Conservation (phyloP, 1,284 basidiomycete species). For the Austroboletus niveus region DNA sequence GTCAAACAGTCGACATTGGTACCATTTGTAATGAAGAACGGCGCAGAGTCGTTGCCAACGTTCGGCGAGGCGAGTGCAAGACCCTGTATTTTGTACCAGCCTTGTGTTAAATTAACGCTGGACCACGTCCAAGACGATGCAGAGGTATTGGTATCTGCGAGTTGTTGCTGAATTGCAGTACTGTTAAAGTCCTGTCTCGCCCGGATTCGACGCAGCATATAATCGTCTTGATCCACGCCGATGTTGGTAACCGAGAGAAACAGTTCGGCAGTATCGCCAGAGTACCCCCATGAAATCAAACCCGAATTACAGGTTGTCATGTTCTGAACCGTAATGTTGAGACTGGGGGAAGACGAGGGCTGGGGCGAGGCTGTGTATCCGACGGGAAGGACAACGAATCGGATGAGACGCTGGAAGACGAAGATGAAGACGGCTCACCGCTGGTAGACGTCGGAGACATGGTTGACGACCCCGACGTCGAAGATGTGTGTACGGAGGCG, state of each 20-base stretch:
- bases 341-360: constrained; percentile 24
- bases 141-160: constrained; percentile 23
- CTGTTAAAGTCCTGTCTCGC: constrained; percentile 8
- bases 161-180: constrained; percentile 4
- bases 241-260: constrained; percentile 36
- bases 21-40: constrained; percentile 42
- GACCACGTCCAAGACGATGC: constrained; percentile 31
- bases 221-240: constrained; percentile 23
- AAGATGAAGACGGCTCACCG: constrained; percentile 14
- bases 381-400: not conserved
- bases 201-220: not conserved
- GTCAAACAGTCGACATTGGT: constrained; percentile 39
- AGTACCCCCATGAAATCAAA: constrained; percentile 41
- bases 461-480: constrained; percentile 2
- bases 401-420: constrained; percentile 1
- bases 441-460: constrained; percentile 13
- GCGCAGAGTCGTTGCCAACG: constrained; percentile 21
- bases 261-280: constrained; percentile 27
- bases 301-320: constrained; percentile 37
- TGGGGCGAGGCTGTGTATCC: constrained; percentile 8
- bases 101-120: constrained; percentile 39
- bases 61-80: constrained; percentile 1
- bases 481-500: constrained; percentile 2
- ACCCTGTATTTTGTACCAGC: constrained; percentile 41
- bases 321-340: constrained; percentile 28